Percentiles rank a stretch among this genome's conserved stretches.
Conservation (phyloP, 768 basidiomycete genomes). For the Mycena floridula region DNA sequence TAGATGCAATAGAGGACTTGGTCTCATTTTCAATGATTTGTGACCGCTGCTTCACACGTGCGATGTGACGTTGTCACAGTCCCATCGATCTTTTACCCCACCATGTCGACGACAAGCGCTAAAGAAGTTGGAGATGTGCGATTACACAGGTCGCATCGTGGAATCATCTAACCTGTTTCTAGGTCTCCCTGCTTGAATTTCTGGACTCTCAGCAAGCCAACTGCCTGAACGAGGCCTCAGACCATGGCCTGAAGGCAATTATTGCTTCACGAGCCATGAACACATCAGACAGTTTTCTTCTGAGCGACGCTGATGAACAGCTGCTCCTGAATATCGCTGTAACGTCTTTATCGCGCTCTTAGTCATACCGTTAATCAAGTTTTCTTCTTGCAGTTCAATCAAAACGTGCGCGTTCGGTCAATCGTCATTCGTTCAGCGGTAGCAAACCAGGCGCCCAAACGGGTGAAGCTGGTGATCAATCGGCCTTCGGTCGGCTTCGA, state of each 20-base stretch:
- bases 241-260: slow-evolving; percentile 48
- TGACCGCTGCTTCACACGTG: too few relatives aligned
- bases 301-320: slow-evolving; percentile 71
- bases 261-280: slow-evolving; percentile 38
- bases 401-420: slow-evolving; percentile 56
- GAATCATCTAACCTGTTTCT: too few relatives aligned
- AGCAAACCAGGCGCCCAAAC: slow-evolving; percentile 45
- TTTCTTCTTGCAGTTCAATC: slow-evolving; percentile 51
- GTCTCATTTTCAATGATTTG: too few relatives aligned
- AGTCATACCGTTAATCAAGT: background rate
- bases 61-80: too few relatives aligned
- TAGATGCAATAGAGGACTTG: too few relatives aligned
- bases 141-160: too few relatives aligned
- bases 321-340: slow-evolving; percentile 64
- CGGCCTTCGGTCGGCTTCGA: slow-evolving; percentile 55
- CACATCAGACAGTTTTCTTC: slow-evolving; percentile 38
- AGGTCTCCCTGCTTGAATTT: slow-evolving; percentile 52
- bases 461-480: slow-evolving; percentile 60
- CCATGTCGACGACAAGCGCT: too few relatives aligned
- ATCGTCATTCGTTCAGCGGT: slow-evolving; percentile 42
- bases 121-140: too few relatives aligned
- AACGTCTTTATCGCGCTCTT: slow-evolving; percentile 19
- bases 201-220: slow-evolving; percentile 56
- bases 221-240: slow-evolving; percentile 60
- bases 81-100: too few relatives aligned